phyloP scores from a whole-genome alignment of 2,329 filamentous ascomycete genomes.

The Diaporthe vaccinii region DNA sequence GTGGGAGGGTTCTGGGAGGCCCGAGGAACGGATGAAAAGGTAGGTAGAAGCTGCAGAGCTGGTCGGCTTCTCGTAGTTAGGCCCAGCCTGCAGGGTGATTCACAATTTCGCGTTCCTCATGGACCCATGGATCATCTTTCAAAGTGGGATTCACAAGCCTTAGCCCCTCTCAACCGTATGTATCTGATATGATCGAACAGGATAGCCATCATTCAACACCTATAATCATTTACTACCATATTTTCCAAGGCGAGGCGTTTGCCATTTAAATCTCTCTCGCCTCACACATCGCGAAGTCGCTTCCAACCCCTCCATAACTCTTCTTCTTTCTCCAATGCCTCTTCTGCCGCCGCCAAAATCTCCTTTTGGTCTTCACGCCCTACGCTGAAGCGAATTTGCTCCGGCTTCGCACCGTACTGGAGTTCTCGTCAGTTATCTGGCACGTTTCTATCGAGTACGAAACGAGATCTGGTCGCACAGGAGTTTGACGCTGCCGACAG shows the following conservation, averaged over 20 bases:
- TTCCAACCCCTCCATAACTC: constrained; percentile 2
- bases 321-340: constrained; percentile 49
- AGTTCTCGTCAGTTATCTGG: not conserved
- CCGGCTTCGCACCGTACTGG: constrained; percentile 53
- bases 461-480: too few species aligned
- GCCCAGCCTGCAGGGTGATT: not conserved
- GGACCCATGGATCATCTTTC: not conserved
- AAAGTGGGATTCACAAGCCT: too few species aligned
- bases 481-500: too few species aligned
- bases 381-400: constrained; percentile 61
- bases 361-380: constrained; percentile 61
- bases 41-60: not conserved
- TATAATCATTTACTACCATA: too few species aligned
- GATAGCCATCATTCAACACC: too few species aligned
- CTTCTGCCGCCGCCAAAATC: constrained; percentile 55
- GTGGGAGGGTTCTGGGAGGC: too few species aligned
- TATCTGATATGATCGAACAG: too few species aligned
- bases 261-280: too few species aligned
- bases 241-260: too few species aligned
- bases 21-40: too few species aligned
- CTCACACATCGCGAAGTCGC: too few species aligned
- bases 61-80: not conserved
- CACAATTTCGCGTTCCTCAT: not conserved
- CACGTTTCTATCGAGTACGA: not conserved
- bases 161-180: too few species aligned